A percentile compares a stretch with the other conserved stretches of the same genome.
phyloP scores from a whole-genome alignment of 768 basidiomycete species.

The Tricholoma saponaceum region DNA sequence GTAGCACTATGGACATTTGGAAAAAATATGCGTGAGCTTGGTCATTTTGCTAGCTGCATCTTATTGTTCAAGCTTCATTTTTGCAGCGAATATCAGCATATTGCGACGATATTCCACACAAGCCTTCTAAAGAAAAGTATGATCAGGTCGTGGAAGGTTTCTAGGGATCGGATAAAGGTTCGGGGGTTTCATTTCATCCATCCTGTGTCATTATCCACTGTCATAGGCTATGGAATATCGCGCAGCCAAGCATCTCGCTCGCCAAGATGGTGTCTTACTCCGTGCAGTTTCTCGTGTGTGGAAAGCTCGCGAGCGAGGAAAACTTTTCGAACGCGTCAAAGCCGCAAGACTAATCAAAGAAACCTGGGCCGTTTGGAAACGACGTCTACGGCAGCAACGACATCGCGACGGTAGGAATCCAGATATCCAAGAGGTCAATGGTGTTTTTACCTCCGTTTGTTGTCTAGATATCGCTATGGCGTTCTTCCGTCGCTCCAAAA shows the following conservation, averaged over 20 bases:
- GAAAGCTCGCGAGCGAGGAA: slow-evolving; percentile 65
- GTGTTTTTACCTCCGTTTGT: slow-evolving; percentile 3
- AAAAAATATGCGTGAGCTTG: slow-evolving; percentile 18
- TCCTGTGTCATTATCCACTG: neutral
- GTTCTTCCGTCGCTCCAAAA: slow-evolving; percentile 43
- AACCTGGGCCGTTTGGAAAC: slow-evolving; percentile 49
- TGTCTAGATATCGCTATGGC: slow-evolving; percentile 43
- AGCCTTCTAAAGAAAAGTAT: slow-evolving; percentile 38
- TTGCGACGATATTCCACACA: slow-evolving; percentile 41
- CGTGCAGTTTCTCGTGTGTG: slow-evolving; percentile 59
- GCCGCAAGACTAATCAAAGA: slow-evolving; percentile 39
- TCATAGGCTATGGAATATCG: slow-evolving; percentile 50
- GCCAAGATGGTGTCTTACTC: slow-evolving; percentile 56
- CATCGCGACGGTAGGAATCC: slow-evolving; percentile 41
- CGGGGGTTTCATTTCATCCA: slow-evolving; percentile 14
- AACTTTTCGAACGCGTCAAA: slow-evolving; percentile 50
- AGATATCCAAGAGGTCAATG: neutral
- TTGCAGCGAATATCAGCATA: slow-evolving; percentile 40
- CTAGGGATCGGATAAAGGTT: slow-evolving; percentile 47
- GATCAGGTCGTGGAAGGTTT: slow-evolving; percentile 53
- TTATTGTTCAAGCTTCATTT: neutral
- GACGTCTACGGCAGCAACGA: slow-evolving; percentile 33
- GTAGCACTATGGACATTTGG: slow-evolving; percentile 52
- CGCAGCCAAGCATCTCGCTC: slow-evolving; percentile 50
- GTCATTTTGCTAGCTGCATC: neutral